Evolutionary conservation across 2,329 filamentous ascomycete genomes (phyloP).

Genomic region (Aspergillus fumigatus): DNA sequence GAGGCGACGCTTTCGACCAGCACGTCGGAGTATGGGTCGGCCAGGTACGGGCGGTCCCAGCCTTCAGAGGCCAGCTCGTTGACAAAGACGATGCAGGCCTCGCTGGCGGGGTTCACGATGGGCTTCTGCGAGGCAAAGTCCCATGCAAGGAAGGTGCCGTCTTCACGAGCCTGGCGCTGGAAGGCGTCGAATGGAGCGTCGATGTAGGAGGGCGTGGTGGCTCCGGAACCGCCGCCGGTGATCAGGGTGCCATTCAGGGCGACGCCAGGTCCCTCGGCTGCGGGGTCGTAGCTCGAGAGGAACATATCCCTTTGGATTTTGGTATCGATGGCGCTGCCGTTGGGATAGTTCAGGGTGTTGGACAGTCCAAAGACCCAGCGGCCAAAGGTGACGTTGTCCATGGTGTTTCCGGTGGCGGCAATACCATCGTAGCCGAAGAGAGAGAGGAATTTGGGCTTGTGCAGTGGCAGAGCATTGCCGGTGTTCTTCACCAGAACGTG

Average conservation of each 20-base stretch:
- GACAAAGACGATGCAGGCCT: slow-evolving; percentile 51
- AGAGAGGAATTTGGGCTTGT: slow-evolving; percentile 32
- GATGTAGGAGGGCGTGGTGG: slow-evolving; percentile 45
- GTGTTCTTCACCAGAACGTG: slow-evolving; percentile 54
- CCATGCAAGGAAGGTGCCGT: slow-evolving; percentile 56
- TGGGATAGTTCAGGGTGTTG: slow-evolving; percentile 7
- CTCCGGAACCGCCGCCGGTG: slow-evolving; percentile 48
- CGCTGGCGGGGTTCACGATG: slow-evolving; percentile 36
- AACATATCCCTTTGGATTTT: slow-evolving; percentile 2
- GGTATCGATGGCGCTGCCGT: slow-evolving; percentile 8
- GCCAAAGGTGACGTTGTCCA: slow-evolving; percentile 7
- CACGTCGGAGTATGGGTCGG: slow-evolving; percentile 45
- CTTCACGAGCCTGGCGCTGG: slow-evolving; percentile 48
- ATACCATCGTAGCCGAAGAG: slow-evolving; percentile 58
- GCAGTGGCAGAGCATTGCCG: slow-evolving; percentile 46
- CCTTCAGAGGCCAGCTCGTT: slow-evolving; percentile 45
- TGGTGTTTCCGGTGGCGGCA: slow-evolving; percentile 30
- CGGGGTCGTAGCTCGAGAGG: slow-evolving; percentile 25
- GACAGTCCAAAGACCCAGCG: slow-evolving; percentile 1
- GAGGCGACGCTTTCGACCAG: slow-evolving; percentile 54
- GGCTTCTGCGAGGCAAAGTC: slow-evolving; percentile 52
- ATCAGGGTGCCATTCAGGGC: slow-evolving; percentile 48
- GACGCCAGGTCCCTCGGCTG: slow-evolving; percentile 9
- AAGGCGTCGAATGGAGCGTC: slow-evolving; percentile 55
- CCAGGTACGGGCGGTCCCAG: slow-evolving; percentile 30